Evolutionary conservation across 306 rosid genomes (phyloP).

Genomic region (Citrullus amarus): DNA sequence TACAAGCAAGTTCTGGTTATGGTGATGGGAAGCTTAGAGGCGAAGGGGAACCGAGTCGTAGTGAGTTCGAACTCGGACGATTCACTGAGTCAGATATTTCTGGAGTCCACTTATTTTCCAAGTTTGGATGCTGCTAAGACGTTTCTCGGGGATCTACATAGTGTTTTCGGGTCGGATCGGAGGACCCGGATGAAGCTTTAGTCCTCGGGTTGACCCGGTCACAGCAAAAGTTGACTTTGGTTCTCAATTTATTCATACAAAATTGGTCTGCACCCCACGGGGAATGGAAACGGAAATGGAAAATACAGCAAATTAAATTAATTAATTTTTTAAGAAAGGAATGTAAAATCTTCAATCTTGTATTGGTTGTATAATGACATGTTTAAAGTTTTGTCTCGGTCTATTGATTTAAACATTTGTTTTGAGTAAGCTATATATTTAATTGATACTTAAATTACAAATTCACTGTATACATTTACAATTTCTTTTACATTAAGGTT

Average conservation of each 20-base stretch:
- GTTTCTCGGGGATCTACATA: conserved; percentile 39
- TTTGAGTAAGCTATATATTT: not conserved
- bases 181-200: not conserved
- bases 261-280: not conserved
- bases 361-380: not conserved
- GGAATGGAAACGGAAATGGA: not conserved
- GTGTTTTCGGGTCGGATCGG: conserved; percentile 4
- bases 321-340: not conserved
- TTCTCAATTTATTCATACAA: not conserved
- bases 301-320: conserved; percentile 8
- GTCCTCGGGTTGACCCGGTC: not conserved
- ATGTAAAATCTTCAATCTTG: conserved; percentile 1
- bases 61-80: conserved; percentile 41
- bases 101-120: conserved; percentile 82
- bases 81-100: conserved; percentile 60
- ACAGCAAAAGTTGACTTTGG: not conserved
- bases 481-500: no score
- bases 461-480: no score
- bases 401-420: not conserved
- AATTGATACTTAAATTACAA: no score
- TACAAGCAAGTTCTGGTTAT: conserved; percentile 66
- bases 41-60: conserved; percentile 58
- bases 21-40: conserved; percentile 74
- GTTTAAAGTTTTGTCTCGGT: not conserved
- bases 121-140: conserved; percentile 95